Base-by-base conservation (phyloP, 306 rosid genomes). In the Leucaena leucocephala region DNA sequence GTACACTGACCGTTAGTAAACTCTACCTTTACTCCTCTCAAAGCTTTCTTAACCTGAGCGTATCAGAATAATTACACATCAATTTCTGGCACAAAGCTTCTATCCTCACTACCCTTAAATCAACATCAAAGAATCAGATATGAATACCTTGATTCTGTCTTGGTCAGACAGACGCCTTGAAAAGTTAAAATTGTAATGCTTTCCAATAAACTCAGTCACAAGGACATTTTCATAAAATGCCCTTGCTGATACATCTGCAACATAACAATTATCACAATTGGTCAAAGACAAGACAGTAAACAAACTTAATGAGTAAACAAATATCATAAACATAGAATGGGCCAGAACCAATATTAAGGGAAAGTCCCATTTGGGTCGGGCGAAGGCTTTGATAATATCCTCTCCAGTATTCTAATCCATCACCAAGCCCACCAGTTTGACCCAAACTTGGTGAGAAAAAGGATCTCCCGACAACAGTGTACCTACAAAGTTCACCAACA, bases 201-300 rank as follows among this genome's bases (percentile, higher is more conserved):
- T 85, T 0, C 2, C 7, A 19, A 93, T 8, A 61, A 86, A 95
- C 0, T 90, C 89, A 0, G 86, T 68, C 35, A 95, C 94, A 12
- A 4, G 27, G 14, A 95, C 72, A 0, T 89, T 73, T 34, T 95
- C 99, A 44, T 86, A 95, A 50, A 87, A 95, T 0, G 94, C 77
- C 55, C 87, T 84, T 0, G 99, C 97, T 0, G 98, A 90, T 1
- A 93, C 90, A 88, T 95, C 98, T 95, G 86, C 75, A 73, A 61
- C 40, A 78, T 22, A 8, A 75, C 27, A n/a, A 79, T 33, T 2
- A 34, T 12, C 16, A 7, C 5, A 59, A 4, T 2, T 70, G 3
- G 54, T 17, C 2, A 76, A 50, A 58, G 34, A 7, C 21, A 0
- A 27, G 27, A 27, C 27, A 27, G 27, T 27, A 27, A 27, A 27